phyloP scores from a whole-genome alignment of 164 flowering plant genomes.

The Akebia trifoliata region DNA sequence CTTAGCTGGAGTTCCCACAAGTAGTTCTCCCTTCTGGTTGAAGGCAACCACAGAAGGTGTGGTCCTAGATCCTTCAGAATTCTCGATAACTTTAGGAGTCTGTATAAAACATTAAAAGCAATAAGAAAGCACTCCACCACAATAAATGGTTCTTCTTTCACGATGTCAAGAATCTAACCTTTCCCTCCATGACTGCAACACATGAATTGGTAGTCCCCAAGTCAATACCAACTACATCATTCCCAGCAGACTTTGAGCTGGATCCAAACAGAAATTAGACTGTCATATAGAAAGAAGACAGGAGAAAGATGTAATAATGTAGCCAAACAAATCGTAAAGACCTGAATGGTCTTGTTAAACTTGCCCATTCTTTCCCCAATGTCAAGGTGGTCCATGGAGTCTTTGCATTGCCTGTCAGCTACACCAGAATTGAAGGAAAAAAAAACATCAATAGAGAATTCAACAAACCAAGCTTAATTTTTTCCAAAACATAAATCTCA shows the following conservation, averaged over 20 bases:
- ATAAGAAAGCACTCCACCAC: slow-evolving; percentile 9
- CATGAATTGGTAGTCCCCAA: slow-evolving; percentile 72
- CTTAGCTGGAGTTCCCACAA: slow-evolving; percentile 66
- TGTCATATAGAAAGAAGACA: no score
- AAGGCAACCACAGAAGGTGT: slow-evolving; percentile 72
- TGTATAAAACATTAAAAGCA: slow-evolving; percentile 11
- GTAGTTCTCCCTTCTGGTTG: slow-evolving; percentile 48
- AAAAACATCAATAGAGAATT: background rate
- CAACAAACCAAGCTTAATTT: background rate
- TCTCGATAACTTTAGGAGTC: slow-evolving; percentile 64
- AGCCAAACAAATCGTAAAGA: no score
- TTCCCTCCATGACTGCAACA: slow-evolving; percentile 67
- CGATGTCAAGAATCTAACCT: slow-evolving; percentile 28
- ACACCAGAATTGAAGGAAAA: background rate
- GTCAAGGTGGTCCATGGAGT: slow-evolving; percentile 30
- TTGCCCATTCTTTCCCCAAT: slow-evolving; percentile 31
- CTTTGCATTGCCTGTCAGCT: slow-evolving; percentile 45
- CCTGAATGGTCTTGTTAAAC: slow-evolving; percentile 65
- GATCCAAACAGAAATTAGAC: background rate
- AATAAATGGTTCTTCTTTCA: no score
- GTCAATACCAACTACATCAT: slow-evolving; percentile 65
- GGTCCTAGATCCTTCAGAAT: slow-evolving; percentile 65
- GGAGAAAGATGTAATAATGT: no score
- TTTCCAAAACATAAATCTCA: background rate
- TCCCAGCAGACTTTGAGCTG: slow-evolving; percentile 53